Conservation (phyloP, 192 early-diverging fungal genomes). For the Dispira simplex region DNA sequence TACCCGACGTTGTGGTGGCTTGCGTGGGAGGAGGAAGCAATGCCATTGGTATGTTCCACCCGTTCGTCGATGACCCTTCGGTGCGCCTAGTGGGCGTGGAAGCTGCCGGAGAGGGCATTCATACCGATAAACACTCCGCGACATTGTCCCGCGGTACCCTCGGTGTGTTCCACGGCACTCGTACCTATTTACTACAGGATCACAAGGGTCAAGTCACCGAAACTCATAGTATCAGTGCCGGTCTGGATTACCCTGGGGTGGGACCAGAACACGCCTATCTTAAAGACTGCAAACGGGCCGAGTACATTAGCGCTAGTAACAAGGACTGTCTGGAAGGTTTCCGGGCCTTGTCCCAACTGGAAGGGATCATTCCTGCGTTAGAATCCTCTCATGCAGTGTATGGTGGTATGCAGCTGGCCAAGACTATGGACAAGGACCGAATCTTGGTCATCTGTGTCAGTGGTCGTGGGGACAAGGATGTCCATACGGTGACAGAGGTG, state of each 20-base stretch:
- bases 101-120: slow-evolving; percentile 84
- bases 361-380: slow-evolving; percentile 92
- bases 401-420: slow-evolving; percentile 61
- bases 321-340: slow-evolving; percentile 76
- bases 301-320: slow-evolving; percentile 70
- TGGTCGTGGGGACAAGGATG: slow-evolving; percentile 97
- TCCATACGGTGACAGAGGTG: slow-evolving; percentile 78
- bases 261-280: slow-evolving; percentile 94
- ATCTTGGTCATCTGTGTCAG: slow-evolving; percentile 80
- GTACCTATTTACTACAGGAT: slow-evolving; percentile 89
- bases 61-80: slow-evolving; percentile 71
- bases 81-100: slow-evolving; percentile 88
- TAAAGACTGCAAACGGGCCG: slow-evolving; percentile 69
- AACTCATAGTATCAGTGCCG: slow-evolving; percentile 88
- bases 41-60: slow-evolving; percentile 95
- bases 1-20: slow-evolving; percentile 88
- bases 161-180: slow-evolving; percentile 95
- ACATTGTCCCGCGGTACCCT: slow-evolving; percentile 69
- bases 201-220: slow-evolving; percentile 91
- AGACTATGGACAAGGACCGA: slow-evolving; percentile 52
- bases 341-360: slow-evolving; percentile 45
- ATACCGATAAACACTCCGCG: slow-evolving; percentile 80
- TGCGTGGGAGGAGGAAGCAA: slow-evolving; percentile 98
- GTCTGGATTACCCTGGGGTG: slow-evolving; percentile 97
- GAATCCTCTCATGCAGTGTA: slow-evolving; percentile 91